phyloP scores from a whole-genome alignment of 1,284 basidiomycete genomes.

The Coniophora puteana region DNA sequence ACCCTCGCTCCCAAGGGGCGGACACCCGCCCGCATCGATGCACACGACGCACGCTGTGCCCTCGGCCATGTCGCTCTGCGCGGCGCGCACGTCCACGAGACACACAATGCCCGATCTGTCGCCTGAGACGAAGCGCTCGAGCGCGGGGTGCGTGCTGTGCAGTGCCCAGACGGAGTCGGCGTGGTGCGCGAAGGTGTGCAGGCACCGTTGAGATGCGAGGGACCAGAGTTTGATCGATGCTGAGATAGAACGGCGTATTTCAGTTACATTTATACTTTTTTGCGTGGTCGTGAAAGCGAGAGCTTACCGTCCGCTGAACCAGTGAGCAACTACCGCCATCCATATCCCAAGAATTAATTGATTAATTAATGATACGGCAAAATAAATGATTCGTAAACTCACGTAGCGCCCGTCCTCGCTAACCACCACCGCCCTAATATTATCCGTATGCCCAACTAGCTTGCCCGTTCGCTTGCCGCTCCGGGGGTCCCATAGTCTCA shows the following conservation, averaged over 20 bases:
- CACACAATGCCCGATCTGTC: constrained; percentile 89
- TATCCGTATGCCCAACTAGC: constrained; percentile 95
- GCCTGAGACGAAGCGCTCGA: constrained; percentile 95
- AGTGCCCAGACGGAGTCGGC: constrained; percentile 95
- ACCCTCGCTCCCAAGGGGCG: too few species aligned
- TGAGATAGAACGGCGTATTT: constrained; percentile 21
- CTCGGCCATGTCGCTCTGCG: constrained; percentile 76
- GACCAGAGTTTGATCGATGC: constrained; percentile 93
- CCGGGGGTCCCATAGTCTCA: constrained; percentile 93
- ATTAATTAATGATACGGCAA: too few species aligned
- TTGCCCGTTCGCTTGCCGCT: constrained; percentile 69
- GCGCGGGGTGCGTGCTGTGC: constrained; percentile 80
- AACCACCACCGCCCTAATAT: constrained; percentile 86
- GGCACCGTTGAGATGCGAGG: constrained; percentile 78
- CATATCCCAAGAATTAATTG: too few species aligned
- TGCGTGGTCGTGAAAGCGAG: neutral
- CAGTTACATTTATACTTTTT: neutral
- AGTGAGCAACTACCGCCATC: constrained; percentile 64
- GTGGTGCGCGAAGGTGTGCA: constrained; percentile 97
- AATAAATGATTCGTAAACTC: constrained; percentile 30
- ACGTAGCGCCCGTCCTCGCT: constrained; percentile 90
- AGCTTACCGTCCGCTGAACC: constrained; percentile 83
- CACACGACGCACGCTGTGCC: constrained; percentile 79
- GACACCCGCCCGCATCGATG: constrained; percentile 40
- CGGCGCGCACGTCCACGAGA: constrained; percentile 85